Conservation (phyloP, 2,329 filamentous ascomycete genomes). For the Pseudogymnoascus sp. region DNA sequence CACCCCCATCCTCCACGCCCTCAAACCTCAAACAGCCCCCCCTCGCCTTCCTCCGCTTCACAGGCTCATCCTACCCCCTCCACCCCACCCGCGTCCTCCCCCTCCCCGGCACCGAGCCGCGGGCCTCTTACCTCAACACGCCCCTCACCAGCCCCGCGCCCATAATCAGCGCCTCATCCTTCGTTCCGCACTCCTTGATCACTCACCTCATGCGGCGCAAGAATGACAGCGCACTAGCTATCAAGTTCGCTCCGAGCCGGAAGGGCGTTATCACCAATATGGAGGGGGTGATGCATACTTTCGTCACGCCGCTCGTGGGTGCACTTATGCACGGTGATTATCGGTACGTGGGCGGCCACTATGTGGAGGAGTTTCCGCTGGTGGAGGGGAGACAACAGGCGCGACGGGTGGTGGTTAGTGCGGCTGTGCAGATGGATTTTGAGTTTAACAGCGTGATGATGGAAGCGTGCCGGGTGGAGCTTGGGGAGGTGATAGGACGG, state of each 20-base stretch:
- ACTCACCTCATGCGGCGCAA: constrained; percentile 20
- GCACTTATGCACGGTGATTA: constrained; percentile 21
- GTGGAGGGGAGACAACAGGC: constrained; percentile 10
- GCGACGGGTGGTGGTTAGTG: constrained; percentile 20
- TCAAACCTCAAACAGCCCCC: neutral
- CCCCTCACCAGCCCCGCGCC: constrained; percentile 15
- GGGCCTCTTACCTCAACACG: constrained; percentile 14
- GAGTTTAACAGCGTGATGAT: constrained; percentile 21
- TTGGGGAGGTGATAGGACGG: constrained; percentile 10
- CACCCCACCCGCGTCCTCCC: constrained; percentile 11
- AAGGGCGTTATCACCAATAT: constrained; percentile 20
- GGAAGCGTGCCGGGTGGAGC: constrained; percentile 15
- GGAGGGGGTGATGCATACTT: constrained; percentile 23
- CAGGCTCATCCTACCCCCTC: neutral
- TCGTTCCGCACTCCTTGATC: constrained; percentile 15
- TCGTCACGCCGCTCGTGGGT: constrained; percentile 19
- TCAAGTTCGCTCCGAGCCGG: constrained; percentile 14
- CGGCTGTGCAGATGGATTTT: constrained; percentile 23
- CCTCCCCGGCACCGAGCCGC: constrained; percentile 1
- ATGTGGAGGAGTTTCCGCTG: constrained; percentile 13
- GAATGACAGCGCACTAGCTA: constrained; percentile 17
- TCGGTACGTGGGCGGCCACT: constrained; percentile 15
- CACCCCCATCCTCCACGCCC: neutral
- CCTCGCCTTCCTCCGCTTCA: constrained; percentile 6
- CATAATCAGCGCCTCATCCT: constrained; percentile 17